Evolutionary conservation across 768 basidiomycete genomes (phyloP).

Genomic region (Lactifluus volemus): DNA sequence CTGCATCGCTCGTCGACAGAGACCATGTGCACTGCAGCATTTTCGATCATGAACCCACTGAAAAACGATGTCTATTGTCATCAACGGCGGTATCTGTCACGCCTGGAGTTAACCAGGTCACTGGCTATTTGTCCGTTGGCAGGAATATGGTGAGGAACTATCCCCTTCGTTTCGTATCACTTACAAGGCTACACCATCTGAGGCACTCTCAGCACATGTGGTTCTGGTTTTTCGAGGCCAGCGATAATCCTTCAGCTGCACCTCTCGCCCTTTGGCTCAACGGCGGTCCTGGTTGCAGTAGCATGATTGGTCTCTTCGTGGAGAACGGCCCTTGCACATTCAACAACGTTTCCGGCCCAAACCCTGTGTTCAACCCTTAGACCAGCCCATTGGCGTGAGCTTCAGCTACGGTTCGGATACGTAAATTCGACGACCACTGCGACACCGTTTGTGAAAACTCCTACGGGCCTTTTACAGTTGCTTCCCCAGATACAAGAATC

Average conservation of each 20-base stretch:
- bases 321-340: constrained; percentile 16
- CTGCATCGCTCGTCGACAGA: neutral
- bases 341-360: constrained; percentile 1
- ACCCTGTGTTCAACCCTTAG: constrained; percentile 4
- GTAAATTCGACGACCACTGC: neutral
- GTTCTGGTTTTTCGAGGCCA: constrained; percentile 9
- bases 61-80: neutral
- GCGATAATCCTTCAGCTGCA: neutral
- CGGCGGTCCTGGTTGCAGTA: constrained; percentile 4
- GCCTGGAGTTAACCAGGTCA: neutral
- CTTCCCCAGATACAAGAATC: constrained; percentile 33
- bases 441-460: neutral
- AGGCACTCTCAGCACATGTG: constrained; percentile 1
- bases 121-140: neutral
- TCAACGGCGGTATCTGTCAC: neutral
- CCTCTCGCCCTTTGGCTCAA: constrained; percentile 7
- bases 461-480: constrained; percentile 15
- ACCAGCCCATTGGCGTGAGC: constrained; percentile 8
- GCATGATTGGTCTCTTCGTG: constrained; percentile 4
- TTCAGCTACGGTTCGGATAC: neutral
- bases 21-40: no score
- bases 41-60: neutral
- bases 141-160: neutral
- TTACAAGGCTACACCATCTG: no score
- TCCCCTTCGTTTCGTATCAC: neutral